Base-by-base conservation (phyloP, 345 rosid genomes). In the Sisymbrium irio region DNA sequence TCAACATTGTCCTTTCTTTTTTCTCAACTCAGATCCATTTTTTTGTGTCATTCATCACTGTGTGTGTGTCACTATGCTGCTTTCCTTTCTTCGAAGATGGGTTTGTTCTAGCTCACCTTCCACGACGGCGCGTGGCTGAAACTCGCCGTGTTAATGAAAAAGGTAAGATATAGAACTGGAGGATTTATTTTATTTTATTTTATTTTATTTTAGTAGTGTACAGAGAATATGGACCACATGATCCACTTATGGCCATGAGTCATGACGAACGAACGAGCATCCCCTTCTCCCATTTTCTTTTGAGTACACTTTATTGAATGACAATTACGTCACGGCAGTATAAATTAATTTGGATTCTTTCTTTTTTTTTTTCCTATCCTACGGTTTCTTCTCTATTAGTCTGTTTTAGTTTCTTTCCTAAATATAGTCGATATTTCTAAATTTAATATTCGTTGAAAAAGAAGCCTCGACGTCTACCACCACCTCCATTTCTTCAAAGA, bases 281-380 rank as follows among this genome's bases (percentile, higher is more conserved):
- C 46, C 40, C 39, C 59, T 8, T 55, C 18, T 57, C 28, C 50
- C 67, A 73, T 55, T 45, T 73, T 56, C 20, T 35, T 66, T 51
- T 13, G 2, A 12, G 5, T 33, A 55, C 22, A 74, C 67, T 74
- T 74, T 74, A 36, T 37, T 37, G 49, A 66, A 46, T 60, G 76
- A 53, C 78, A 67, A 59, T 67, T 50, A 75, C 78, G 78, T 75
- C 73, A 75, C 78, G 78, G 53, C 73, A 75, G 54, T 58, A 59
- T 67, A 59, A 55, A 28, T 56, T 56, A 7, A 11, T 37, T 56
- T 73, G 35, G 61, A 47, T 58, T 65, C 72, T 49, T 72, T 10
- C 22, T n/a, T 36, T 14, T 47, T 3, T 22, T 14, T 36, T 3
- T 35, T 6, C 12, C 28, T 62, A 65, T 63, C 28, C 1, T 40